Base-by-base conservation (phyloP, 1,284 basidiomycete species). In the Cerrena zonata region DNA sequence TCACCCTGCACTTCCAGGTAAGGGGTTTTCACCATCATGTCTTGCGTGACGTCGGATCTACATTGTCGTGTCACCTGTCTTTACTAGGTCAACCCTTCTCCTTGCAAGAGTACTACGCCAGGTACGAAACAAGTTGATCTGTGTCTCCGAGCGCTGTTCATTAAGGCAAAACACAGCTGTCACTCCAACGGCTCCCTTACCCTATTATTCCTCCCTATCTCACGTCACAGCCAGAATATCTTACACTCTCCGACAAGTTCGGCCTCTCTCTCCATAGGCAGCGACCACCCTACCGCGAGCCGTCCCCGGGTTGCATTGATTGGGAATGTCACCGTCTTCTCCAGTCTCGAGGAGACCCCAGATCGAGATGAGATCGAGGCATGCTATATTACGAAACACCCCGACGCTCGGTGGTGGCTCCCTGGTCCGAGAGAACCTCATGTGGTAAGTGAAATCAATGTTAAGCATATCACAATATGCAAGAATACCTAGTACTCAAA, bases 171-270 rank as follows among this genome's bases (percentile, higher is more conserved):
- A 27, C 50, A 34, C 60, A 82, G 80, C 52, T 85, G 82, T 61
- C 71, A 78, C 60, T 54, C 67, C 11, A 77, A 82, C 56, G 79
- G 81, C n/a, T 80, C 79, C 3, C 68, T 86, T 46, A 75, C 79
- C 0, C 73, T 85, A 45, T 68, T 84, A 39, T 74, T 84, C 56
- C 69, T 86, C 57, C 83, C 83, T 13, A 82, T 84, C 58, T 82
- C 81, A 18, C 74, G 75, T 25, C 78, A 81, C 55, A 76, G 74
- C 53, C 70, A 71, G 57, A 86, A 86, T 62, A 74, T 86, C 49
- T 59, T 79, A 5, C 64, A 65, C 22, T 69, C 74, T 15, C 61
- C 68, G 22, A 55, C 61, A 3, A 73, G 74, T 50, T 57, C 69
- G 18, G 80, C 79, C 15, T 79, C 80, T 2, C 75, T 85, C 56